A percentile compares a stretch with the other conserved stretches of the same genome.
phyloP scores from a whole-genome alignment of 164 flowering plant species.

The Tetracentron sinense region DNA sequence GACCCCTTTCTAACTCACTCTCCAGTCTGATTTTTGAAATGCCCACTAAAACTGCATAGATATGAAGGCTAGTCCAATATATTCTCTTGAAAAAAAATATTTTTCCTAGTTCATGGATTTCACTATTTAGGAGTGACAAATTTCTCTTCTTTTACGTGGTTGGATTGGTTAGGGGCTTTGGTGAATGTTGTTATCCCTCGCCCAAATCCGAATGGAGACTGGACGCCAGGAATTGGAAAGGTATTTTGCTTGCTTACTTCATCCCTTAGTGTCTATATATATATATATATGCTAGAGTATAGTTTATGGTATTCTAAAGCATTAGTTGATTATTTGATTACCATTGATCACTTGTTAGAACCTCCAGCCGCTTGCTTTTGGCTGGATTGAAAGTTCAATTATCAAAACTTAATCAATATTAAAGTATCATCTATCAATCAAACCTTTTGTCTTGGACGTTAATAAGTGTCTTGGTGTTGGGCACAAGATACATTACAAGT shows the following conservation, averaged over 20 bases:
- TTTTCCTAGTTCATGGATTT: background rate
- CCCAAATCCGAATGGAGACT: conserved; percentile 47
- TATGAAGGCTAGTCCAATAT: background rate
- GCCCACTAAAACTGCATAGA: background rate
- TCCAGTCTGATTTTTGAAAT: background rate
- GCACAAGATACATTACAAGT: too few species aligned
- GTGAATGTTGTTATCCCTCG: conserved; percentile 73
- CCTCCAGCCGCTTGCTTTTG: too few species aligned
- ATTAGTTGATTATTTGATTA: too few species aligned
- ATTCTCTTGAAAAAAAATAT: background rate
- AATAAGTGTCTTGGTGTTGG: too few species aligned
- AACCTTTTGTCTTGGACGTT: background rate
- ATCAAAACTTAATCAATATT: too few species aligned
- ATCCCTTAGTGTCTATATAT: too few species aligned
- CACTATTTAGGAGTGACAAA: background rate
- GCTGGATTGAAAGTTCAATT: too few species aligned
- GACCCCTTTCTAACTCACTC: background rate
- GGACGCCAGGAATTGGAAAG: conserved; percentile 70
- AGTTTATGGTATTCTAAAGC: too few species aligned
- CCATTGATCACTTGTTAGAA: too few species aligned
- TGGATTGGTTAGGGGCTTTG: conserved; percentile 46
- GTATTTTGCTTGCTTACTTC: conserved; percentile 29
- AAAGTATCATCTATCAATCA: too few species aligned
- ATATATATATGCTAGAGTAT: too few species aligned
- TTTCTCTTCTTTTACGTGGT: background rate